Base-by-base conservation (phyloP, 1,284 basidiomycete species). In the Melampsora abietis-canadensis region DNA sequence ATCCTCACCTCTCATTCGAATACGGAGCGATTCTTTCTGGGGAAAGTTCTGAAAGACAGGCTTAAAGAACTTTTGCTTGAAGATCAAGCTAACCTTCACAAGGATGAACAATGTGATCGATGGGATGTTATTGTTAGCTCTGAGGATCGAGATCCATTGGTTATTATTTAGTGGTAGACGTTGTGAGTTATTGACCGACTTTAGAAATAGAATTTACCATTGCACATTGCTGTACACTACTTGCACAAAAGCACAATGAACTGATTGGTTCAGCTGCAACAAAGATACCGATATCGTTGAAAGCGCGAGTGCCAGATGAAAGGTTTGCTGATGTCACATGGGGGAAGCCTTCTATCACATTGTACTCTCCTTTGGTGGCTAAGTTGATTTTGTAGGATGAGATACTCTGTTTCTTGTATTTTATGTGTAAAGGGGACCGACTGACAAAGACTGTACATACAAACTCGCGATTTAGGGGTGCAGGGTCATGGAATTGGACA, bases 1-100 rank as follows among this genome's bases (percentile, higher is more conserved):
- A 73, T 73, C 47, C 54, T 73, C 17, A 66, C 70, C 47, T 63
- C 63, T 17, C 70, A 73, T 24, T 64, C 70, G 19, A 73, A 73
- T 44, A 60, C 70, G 10, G 70, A 73, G 44, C 48, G 70, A 7
- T 73, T 73, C 51, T 73, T 73, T 27, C 51, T 73, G 14, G 48
- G 47, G 12, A 65, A 66, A 6, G 63, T 66, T 4, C 47, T 74
- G 12, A 64, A 60, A n/a, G 47, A 47, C 47, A 40, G 63, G 27
- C 34, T 74, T 31, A 44, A 66, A 24, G 24, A 66, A 46, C 40
- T 74, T 8, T 62, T 74, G n/a, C 27, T 24, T 44, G 51, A 66
- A 24, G 70, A 74, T 44, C 62, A 47, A 59, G 34, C 47, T 15
- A 30, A 54, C 8, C 62, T 19, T 34, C 27, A 34, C 37, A 57